These are phyloP conservation scores for Singerocomus inundabilis DNA, from an alignment of 1,284 basidiomycete species.

Conservation along the genomic window DNA sequence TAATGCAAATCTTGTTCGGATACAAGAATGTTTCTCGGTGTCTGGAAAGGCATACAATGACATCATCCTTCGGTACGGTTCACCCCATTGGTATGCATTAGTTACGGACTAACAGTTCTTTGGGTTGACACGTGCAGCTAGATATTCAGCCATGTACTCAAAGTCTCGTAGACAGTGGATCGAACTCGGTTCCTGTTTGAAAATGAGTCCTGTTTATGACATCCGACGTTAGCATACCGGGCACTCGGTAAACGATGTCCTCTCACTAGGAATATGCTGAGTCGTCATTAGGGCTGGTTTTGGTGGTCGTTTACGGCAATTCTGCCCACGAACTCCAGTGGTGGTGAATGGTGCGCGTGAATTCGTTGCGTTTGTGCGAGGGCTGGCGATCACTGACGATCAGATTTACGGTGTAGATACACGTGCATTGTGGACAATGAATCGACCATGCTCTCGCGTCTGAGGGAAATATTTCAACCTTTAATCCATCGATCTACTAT, in stretches of 20 bases:
- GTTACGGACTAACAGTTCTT: not conserved
- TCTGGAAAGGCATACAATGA: not conserved
- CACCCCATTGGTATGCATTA: not conserved
- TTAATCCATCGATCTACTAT: not conserved
- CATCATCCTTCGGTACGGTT: not conserved
- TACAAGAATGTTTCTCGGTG: not conserved
- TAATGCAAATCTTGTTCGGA: not conserved
- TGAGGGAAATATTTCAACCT: too few relatives aligned
- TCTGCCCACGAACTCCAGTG: not conserved
- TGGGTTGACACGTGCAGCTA: not conserved
- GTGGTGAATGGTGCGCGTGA: not conserved
- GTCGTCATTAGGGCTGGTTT: too few relatives aligned
- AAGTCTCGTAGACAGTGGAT: not conserved
- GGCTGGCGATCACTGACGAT: not conserved
- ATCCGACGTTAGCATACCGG: slow-evolving; percentile 2
- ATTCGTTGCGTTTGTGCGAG: not conserved
- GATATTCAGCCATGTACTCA: not conserved
- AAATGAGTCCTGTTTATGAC: not conserved
- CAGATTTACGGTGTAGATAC: not conserved
- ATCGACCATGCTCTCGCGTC: not conserved
- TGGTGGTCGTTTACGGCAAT: not conserved
- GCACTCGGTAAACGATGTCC: not conserved
- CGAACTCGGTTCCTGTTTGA: not conserved
- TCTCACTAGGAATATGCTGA: not conserved
- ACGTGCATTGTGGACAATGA: not conserved